phyloP scores from a whole-genome alignment of 1,139 yeast species.

The Debaryomyces sp. region DNA sequence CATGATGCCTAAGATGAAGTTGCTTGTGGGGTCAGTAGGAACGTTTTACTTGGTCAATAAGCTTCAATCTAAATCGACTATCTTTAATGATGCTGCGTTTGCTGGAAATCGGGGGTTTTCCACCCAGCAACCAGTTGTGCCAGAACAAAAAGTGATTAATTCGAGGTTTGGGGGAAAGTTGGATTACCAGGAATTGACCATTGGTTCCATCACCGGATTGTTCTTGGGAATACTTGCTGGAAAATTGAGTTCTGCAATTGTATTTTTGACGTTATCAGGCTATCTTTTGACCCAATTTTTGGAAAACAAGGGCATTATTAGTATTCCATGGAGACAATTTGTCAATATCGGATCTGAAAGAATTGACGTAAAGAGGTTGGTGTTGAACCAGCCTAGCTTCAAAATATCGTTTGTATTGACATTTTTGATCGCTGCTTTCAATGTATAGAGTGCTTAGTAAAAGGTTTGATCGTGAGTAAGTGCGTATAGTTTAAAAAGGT shows the following conservation, averaged over 20 bases:
- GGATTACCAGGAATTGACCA: conserved; percentile 65
- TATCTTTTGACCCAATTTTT: conserved; percentile 61
- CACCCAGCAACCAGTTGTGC: background rate
- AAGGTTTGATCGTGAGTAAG: background rate
- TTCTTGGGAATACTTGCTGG: conserved; percentile 65
- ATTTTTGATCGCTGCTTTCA: conserved; percentile 66
- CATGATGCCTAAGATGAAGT: conserved; percentile 1
- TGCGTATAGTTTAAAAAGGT: background rate
- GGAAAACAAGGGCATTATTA: conserved; percentile 57
- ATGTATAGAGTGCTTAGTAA: conserved; percentile 32
- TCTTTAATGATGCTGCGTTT: conserved; percentile 12
- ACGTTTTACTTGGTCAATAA: conserved; percentile 1
- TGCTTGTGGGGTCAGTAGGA: conserved; percentile 7
- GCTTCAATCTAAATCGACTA: conserved; percentile 3
- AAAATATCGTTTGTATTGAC: conserved; percentile 61
- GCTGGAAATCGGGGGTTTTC: background rate
- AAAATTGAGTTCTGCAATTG: conserved; percentile 62
- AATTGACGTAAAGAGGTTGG: conserved; percentile 53
- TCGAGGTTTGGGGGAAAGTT: conserved; percentile 40
- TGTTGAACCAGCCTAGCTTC: conserved; percentile 67
- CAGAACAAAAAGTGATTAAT: conserved; percentile 4
- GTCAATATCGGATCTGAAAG: conserved; percentile 48
- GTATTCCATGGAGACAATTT: conserved; percentile 50
- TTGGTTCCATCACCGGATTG: conserved; percentile 70
- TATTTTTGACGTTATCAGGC: conserved; percentile 52